Evolutionary conservation across 2,329 filamentous ascomycete genomes (phyloP).

Genomic region (Escovopsis weberi): DNA sequence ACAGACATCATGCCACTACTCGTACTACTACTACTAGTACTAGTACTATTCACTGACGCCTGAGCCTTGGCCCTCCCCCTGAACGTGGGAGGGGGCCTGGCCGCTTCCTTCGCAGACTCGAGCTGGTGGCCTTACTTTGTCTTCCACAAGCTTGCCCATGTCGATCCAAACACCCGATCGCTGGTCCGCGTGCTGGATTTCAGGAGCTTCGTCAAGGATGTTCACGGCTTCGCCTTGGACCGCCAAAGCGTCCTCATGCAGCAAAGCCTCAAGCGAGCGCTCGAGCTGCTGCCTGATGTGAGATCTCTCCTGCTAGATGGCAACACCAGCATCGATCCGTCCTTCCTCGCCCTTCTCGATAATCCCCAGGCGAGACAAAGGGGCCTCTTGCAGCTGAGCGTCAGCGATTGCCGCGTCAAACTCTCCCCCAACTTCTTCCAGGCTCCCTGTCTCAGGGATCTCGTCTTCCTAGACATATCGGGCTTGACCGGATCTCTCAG

Average conservation of each 20-base stretch:
- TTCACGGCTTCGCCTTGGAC: constrained; percentile 26
- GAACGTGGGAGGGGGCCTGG: neutral
- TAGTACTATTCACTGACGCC: too few species aligned
- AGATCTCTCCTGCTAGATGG: constrained; percentile 34
- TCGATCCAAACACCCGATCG: constrained; percentile 24
- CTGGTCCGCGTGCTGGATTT: constrained; percentile 35
- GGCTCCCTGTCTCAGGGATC: constrained; percentile 18
- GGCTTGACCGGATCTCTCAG: constrained; percentile 30
- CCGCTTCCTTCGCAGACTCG: constrained; percentile 24
- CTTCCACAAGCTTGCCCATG: constrained; percentile 19
- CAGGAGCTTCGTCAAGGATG: constrained; percentile 24
- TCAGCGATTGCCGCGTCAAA: constrained; percentile 25
- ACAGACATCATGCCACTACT: too few species aligned
- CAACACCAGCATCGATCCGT: constrained; percentile 29
- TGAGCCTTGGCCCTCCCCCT: too few species aligned
- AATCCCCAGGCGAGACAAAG: too few species aligned
- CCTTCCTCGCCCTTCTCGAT: constrained; percentile 14
- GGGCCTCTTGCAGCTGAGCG: constrained; percentile 34
- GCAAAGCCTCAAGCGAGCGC: constrained; percentile 24
- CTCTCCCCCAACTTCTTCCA: constrained; percentile 27
- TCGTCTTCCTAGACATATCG: constrained; percentile 41
- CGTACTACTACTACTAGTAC: too few species aligned
- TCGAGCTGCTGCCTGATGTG: constrained; percentile 27
- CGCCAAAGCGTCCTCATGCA: constrained; percentile 9
- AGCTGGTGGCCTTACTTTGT: constrained; percentile 35